Base-by-base conservation (phyloP, 331 rosid genomes). In the Saraca asoca region DNA sequence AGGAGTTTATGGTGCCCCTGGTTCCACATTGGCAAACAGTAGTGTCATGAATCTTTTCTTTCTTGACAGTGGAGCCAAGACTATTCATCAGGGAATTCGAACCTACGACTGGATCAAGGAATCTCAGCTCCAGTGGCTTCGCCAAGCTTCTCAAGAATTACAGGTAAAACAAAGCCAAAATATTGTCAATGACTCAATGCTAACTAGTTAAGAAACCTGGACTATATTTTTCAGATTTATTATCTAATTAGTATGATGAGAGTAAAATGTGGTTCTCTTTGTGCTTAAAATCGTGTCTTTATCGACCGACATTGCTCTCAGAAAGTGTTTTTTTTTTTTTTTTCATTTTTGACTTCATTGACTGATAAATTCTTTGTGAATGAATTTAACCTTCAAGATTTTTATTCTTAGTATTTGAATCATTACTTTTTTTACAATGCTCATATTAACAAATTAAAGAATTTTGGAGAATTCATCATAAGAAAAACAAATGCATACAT, bases 21-120 rank as follows among this genome's bases (percentile, higher is more conserved):
- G 96, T 52, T 89, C 98, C 61, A 68, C 64, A 67, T 64, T 79
- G 80, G 89, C 94, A 17, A 93, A 89, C 71, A 87, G 82, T 75
- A 87, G 86, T 58, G 54, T 87, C 78, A 81, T 90, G 74, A 85
- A 90, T 78, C 95, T 93, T 49, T 81, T 79, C 76, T 93, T 93
- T 82, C 96, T 93, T 29, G 98, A 93, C 80, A 93, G 88, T 73
- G 98, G 98, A 53, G 96, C 81, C 45, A 74, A 88, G 68, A 87
- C 78, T 34, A 57, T 66, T 24, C 82, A 89, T 66, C 75, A 80
- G 62, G 96, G 98, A 73, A 41, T 70, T 70, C 90, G 64, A 78
- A 93, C 98, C 6, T 93, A 90, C 41, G 91, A 86, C 48, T 87
- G 94, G 91, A 93, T 93, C 62, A 87, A 84, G 75, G 94, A 87